These are phyloP conservation scores for Ceratobasidium sp. DNA, from an alignment of 1,284 basidiomycete genomes.

Conservation along the genomic window DNA sequence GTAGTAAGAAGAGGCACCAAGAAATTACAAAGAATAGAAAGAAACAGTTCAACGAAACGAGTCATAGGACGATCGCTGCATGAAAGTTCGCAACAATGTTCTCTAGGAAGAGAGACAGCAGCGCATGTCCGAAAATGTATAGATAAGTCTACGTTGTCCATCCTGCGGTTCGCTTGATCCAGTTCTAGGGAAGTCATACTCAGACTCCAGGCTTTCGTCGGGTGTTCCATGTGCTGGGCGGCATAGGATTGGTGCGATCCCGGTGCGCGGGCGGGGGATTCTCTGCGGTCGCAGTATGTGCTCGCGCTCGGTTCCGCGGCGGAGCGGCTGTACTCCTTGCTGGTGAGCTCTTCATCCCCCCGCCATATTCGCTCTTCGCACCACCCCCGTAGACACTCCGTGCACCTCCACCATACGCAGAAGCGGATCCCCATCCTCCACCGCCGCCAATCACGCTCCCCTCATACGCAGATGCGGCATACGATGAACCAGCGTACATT, in stretches of 20 bases:
- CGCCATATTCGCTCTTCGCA: slow-evolving; percentile 69
- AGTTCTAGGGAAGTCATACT: neutral
- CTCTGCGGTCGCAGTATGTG: slow-evolving; percentile 63
- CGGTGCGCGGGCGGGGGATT: slow-evolving; percentile 15
- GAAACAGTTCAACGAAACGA: neutral
- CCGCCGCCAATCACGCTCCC: slow-evolving; percentile 54
- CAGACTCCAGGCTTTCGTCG: neutral
- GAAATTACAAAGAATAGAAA: neutral
- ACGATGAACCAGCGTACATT: slow-evolving; percentile 54
- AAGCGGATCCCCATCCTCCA: slow-evolving; percentile 60
- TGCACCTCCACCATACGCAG: slow-evolving; percentile 45
- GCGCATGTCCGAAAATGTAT: slow-evolving; percentile 4
- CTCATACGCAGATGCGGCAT: slow-evolving; percentile 63
- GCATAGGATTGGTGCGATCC: slow-evolving; percentile 3
- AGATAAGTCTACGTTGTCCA: neutral
- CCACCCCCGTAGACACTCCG: slow-evolving; percentile 59
- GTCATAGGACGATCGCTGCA: neutral
- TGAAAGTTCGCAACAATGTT: neutral
- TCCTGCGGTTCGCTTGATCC: neutral
- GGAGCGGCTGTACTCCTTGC: slow-evolving; percentile 12
- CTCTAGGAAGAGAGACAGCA: neutral
- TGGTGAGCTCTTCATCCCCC: slow-evolving; percentile 27
- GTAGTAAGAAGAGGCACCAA: neutral
- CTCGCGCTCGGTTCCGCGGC: slow-evolving; percentile 55
- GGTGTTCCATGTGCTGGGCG: slow-evolving; percentile 21